These are phyloP conservation scores for Tulasnella sp. DNA, from an alignment of 768 basidiomycete genomes.

Conservation along the genomic window DNA sequence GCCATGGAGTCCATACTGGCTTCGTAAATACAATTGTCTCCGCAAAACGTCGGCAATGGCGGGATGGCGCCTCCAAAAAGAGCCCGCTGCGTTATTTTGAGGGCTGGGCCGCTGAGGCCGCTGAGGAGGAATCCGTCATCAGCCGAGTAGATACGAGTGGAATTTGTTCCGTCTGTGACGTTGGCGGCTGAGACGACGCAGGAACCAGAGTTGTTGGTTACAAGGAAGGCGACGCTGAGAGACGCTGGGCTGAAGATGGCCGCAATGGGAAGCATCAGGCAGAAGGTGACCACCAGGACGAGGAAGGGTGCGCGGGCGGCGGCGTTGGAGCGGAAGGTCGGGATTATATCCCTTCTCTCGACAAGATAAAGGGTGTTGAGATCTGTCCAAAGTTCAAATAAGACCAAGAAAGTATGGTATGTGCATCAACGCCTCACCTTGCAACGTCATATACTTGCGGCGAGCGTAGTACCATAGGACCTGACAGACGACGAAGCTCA, in stretches of 20 bases:
- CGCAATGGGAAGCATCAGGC: neutral
- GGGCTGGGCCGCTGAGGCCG: neutral
- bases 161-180: neutral
- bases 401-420: neutral
- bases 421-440: neutral
- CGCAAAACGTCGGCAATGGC: neutral
- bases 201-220: neutral
- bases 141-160: neutral
- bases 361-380: neutral
- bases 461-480: constrained; percentile 1
- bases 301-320: neutral
- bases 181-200: neutral
- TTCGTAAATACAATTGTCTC: neutral
- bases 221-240: neutral
- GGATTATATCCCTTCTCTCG: neutral
- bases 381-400: neutral
- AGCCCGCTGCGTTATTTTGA: neutral
- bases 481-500: neutral
- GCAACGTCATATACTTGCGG: neutral
- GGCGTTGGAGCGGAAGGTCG: neutral
- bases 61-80: neutral
- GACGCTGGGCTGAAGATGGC: neutral
- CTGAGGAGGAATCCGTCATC: neutral
- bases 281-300: neutral
- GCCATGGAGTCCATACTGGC: neutral